phyloP scores from a whole-genome alignment of 257 asterid genomes.

The Forsythia viridissima region DNA sequence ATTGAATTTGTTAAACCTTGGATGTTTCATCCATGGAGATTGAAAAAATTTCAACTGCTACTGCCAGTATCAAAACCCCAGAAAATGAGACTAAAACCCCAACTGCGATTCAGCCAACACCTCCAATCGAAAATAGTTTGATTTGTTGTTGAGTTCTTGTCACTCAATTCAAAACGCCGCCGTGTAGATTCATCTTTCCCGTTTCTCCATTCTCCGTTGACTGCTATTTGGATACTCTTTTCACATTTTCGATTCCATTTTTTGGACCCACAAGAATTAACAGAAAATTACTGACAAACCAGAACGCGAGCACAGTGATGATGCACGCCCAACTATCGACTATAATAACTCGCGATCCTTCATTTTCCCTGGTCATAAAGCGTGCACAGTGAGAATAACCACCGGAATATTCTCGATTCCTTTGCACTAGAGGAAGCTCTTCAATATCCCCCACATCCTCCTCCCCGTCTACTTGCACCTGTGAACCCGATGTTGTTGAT shows the following conservation, averaged over 20 bases:
- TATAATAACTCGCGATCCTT: no score
- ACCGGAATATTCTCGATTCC: constrained; percentile 31
- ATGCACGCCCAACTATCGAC: constrained; percentile 39
- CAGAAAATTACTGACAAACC: constrained; percentile 53
- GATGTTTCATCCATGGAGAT: no score
- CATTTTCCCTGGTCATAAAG: constrained; percentile 9
- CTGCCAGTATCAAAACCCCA: no score
- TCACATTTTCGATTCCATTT: constrained; percentile 21
- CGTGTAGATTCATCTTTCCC: constrained; percentile 18
- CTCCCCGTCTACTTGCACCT: background rate
- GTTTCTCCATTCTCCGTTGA: constrained; percentile 24
- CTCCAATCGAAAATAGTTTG: no score
- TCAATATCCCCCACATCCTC: constrained; percentile 23
- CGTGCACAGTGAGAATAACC: constrained; percentile 27
- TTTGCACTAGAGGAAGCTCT: constrained; percentile 49
- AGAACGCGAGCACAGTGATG: constrained; percentile 50
- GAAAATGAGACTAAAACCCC: no score
- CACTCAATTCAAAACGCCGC: constrained; percentile 30
- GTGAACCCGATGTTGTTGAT: constrained; percentile 17
- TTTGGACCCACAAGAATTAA: constrained; percentile 23
- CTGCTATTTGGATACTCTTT: constrained; percentile 24
- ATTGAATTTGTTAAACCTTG: no score
- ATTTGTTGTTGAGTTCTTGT: background rate
- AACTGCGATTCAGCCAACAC: no score
- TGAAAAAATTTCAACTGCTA: no score